Percentiles rank a stretch among this genome's conserved stretches.
Conservation (phyloP, 192 early-diverging fungal genomes). For the Coemansia sp. region DNA sequence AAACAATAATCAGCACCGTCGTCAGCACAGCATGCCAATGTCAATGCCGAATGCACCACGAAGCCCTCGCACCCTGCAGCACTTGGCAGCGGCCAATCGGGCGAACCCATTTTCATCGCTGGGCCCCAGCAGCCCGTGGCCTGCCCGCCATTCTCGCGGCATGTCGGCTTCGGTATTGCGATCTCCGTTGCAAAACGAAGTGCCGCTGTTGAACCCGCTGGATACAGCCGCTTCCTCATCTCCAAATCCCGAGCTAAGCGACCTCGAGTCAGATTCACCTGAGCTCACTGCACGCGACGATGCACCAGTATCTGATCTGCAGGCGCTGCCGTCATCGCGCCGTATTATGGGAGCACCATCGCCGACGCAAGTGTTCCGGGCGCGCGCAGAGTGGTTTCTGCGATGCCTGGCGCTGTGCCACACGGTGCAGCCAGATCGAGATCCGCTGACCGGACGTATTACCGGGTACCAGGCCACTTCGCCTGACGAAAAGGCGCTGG, state of each 20-base stretch:
- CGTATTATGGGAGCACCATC: constrained; percentile 25
- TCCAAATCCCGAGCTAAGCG: background rate
- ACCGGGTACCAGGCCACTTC: constrained; percentile 80
- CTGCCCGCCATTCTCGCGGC: constrained; percentile 28
- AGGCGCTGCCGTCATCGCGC: constrained; percentile 38
- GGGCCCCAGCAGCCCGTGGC: background rate
- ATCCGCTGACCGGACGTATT: constrained; percentile 57
- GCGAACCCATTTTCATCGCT: background rate
- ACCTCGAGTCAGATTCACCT: background rate
- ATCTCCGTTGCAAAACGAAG: constrained; percentile 4
- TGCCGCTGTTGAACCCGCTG: background rate
- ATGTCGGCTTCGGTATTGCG: constrained; percentile 28
- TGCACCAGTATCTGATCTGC: constrained; percentile 43
- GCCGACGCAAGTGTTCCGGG: constrained; percentile 41
- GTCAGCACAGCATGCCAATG: constrained; percentile 43
- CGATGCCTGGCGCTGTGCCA: constrained; percentile 81
- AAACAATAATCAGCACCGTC: constrained; percentile 19
- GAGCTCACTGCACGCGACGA: constrained; percentile 27
- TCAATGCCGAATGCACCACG: background rate
- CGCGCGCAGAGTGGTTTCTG: constrained; percentile 64
- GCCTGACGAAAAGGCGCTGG: constrained; percentile 83
- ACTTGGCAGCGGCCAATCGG: constrained; percentile 42
- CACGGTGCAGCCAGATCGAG: constrained; percentile 73
- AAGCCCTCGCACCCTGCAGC: constrained; percentile 29
- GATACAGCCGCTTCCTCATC: background rate